Percentiles rank a stretch among this genome's conserved stretches.
Conservation (phyloP, 768 basidiomycete species). For the Cystobasidium ongulense region DNA sequence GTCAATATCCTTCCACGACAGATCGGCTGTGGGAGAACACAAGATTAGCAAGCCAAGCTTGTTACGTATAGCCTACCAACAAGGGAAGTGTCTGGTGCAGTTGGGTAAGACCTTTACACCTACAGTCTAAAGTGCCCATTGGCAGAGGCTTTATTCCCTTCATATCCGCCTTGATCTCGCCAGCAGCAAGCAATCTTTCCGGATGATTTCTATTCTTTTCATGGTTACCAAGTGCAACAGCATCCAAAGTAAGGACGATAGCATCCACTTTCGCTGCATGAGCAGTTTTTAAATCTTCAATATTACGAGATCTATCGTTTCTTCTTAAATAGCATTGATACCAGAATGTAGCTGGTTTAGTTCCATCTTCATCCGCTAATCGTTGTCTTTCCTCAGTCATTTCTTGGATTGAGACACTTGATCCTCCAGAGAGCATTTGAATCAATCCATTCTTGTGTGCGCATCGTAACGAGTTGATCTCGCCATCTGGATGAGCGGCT, state of each 20-base stretch:
- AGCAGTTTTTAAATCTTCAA: conserved; percentile 33
- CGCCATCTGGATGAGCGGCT: conserved; percentile 76
- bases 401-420: conserved; percentile 46
- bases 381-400: background rate
- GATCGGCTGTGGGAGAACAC: conserved; percentile 21
- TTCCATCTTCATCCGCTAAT: conserved; percentile 3
- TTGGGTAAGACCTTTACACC: background rate
- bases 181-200: conserved; percentile 13
- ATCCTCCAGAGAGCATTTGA: conserved; percentile 54
- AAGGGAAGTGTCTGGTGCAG: conserved; percentile 3
- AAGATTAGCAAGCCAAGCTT: background rate
- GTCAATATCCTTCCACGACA: conserved; percentile 44
- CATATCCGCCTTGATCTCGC: background rate
- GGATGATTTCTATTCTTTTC: background rate
- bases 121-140: background rate
- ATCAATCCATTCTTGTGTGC: conserved; percentile 61
- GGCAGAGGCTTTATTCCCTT: background rate
- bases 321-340: conserved; percentile 33
- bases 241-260: conserved; percentile 45
- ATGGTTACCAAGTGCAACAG: conserved; percentile 39
- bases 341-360: conserved; percentile 23
- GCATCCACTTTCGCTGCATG: conserved; percentile 31
- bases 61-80: background rate
- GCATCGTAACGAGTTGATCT: conserved; percentile 69
- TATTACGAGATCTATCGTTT: conserved; percentile 36